phyloP scores from a whole-genome alignment of 495 filamentous ascomycete species.

The Cairneyella variabilis region DNA sequence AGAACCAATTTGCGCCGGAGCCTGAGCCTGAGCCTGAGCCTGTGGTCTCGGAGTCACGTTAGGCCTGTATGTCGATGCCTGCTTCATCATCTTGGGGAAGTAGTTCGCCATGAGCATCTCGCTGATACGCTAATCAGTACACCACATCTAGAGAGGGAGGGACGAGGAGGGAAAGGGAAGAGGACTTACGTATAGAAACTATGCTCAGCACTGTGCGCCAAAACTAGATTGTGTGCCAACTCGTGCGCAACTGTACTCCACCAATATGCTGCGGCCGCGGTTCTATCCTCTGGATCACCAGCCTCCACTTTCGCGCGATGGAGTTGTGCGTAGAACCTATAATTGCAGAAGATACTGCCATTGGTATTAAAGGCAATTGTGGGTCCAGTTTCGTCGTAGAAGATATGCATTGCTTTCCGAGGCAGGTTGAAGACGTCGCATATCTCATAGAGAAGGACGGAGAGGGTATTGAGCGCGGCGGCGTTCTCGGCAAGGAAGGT shows the following conservation, averaged over 20 bases:
- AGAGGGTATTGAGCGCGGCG: conserved; percentile 64
- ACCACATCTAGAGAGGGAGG: not conserved
- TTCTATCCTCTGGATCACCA: conserved; percentile 33
- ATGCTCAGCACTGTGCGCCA: conserved; percentile 74
- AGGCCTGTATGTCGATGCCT: no score
- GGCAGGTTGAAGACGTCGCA: conserved; percentile 65
- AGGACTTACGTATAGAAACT: conserved; percentile 72
- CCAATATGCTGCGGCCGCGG: conserved; percentile 80
- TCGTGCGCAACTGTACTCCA: conserved; percentile 91
- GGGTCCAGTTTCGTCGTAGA: conserved; percentile 71
- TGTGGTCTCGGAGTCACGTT: no score
- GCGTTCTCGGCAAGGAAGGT: conserved; percentile 62
- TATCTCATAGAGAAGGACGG: conserved; percentile 63
- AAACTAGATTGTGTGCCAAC: conserved; percentile 87
- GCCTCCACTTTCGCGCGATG: conserved; percentile 48
- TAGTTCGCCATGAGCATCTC: conserved; percentile 20
- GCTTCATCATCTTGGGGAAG: conserved; percentile 24
- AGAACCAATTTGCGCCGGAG: no score
- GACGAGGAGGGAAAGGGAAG: not conserved
- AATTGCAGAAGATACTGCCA: conserved; percentile 90
- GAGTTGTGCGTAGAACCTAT: conserved; percentile 77
- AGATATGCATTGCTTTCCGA: conserved; percentile 67
- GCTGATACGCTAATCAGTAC: not conserved
- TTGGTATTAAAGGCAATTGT: conserved; percentile 91
- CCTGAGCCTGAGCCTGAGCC: no score